phyloP scores from a whole-genome alignment of 768 basidiomycete species.

The Phylloporus sp. region DNA sequence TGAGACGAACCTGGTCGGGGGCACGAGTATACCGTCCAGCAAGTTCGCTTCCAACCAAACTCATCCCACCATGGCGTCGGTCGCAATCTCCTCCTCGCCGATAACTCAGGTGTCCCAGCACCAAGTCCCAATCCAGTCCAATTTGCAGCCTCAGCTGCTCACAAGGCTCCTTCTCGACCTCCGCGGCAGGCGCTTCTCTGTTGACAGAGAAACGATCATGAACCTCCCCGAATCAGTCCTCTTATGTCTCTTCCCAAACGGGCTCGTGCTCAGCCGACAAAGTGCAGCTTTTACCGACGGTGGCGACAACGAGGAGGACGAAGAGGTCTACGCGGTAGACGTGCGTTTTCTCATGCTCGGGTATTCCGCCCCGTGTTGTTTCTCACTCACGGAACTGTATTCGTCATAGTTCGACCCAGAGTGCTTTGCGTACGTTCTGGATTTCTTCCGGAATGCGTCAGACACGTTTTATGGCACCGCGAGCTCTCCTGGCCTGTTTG shows the following conservation, averaged over 20 bases:
- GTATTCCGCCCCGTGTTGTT: background rate
- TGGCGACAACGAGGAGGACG: constrained; percentile 71
- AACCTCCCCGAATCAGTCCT: constrained; percentile 96
- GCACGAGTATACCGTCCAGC: constrained; percentile 11
- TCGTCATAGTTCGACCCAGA: constrained; percentile 85
- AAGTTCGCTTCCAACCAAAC: constrained; percentile 10
- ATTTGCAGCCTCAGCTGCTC: constrained; percentile 81
- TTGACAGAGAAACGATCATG: constrained; percentile 98
- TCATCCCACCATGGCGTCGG: constrained; percentile 34
- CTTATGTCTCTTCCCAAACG: constrained; percentile 95
- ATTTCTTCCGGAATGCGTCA: constrained; percentile 86
- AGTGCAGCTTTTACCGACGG: constrained; percentile 70
- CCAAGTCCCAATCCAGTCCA: constrained; percentile 54
- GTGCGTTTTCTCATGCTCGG: constrained; percentile 49
- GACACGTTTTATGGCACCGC: constrained; percentile 89
- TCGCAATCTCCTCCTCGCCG: constrained; percentile 46
- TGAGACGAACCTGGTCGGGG: constrained; percentile 17
- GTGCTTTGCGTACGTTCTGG: constrained; percentile 90
- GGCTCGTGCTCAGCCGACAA: constrained; percentile 87
- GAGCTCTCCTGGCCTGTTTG: constrained; percentile 64
- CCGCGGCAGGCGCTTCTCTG: constrained; percentile 84
- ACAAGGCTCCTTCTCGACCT: constrained; percentile 89
- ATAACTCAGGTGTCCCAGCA: constrained; percentile 54
- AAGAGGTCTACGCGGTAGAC: constrained; percentile 94
- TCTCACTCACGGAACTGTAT: constrained; percentile 2